Evolutionary conservation across 176 grass and related monocot genomes (phyloP).

Genomic region (Puya raimondii): DNA sequence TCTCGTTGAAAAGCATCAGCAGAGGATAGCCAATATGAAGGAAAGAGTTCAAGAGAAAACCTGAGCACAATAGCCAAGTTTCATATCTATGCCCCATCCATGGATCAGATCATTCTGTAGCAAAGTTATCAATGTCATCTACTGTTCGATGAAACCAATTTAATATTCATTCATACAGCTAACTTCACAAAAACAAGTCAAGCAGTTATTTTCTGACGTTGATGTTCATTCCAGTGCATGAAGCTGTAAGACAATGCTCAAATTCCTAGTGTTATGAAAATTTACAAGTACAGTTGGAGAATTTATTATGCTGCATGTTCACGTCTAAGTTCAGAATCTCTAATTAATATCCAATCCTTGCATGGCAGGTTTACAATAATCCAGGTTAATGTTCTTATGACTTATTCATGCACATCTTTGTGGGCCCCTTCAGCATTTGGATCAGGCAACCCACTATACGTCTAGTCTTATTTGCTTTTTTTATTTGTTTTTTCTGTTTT

Average conservation of each 20-base stretch:
- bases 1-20: constrained; percentile 11
- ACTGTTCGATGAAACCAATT: neutral
- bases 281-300: neutral
- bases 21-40: constrained; percentile 9
- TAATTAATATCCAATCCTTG: neutral
- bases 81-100: constrained; percentile 93
- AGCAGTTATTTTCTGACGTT: neutral
- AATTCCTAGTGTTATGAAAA: neutral
- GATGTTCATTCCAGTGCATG: neutral
- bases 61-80: constrained; percentile 95
- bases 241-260: neutral
- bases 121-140: neutral
- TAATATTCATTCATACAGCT: neutral
- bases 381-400: neutral
- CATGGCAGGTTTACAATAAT: neutral
- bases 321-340: neutral
- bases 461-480: neutral
- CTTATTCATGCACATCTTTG: neutral
- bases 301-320: neutral
- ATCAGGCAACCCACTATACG: neutral
- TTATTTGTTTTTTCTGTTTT: neutral
- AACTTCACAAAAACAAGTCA: neutral
- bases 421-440: neutral
- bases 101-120: constrained; percentile 80
- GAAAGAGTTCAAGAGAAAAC: constrained; percentile 22